Base-by-base conservation (phyloP, 2,329 filamentous ascomycete species). In the Paraphaeosphaeria sporulosa region DNA sequence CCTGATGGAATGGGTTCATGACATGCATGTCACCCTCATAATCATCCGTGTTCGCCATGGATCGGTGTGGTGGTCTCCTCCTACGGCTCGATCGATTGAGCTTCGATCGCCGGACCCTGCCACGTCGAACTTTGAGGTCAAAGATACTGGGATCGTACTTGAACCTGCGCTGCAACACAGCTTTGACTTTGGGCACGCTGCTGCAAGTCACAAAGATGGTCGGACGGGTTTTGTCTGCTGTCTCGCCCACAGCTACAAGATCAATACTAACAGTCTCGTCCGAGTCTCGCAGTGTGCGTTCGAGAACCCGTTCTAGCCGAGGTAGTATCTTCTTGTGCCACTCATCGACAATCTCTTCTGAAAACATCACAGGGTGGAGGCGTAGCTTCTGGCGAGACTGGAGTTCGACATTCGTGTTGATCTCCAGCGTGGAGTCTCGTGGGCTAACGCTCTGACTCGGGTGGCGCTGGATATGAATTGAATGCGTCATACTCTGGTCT, bases 181-280 rank as follows among this genome's bases (percentile, higher is more conserved):
- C 85, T 54, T 90, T 88, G 32, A 94, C 89, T 72, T 91, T 92
- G 52, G 82, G 82, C 9, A 92, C 89, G 4, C 90, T 93, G 2
- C 87, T 90, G 77, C 91, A 94, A 4, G 92, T 89, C 9, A 94
- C 88, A 21, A 94, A 82, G 0, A 93, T 90, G 0, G 91, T 94
- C 0, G 91, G 90, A 57, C 84, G 86, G 0, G 89, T 88, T 57
- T 85, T 87, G 38, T 87, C 83, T 6, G 87, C 83, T 3, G 87
- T 88, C 55, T 90, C 88, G 19, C 91, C 91, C 43, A 93, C 87
- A 0, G 88, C 90, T 61, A 92, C 88, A 1, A 94, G 85, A 10
- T 90, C 90, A 43, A 94, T 92, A 69, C 92, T 91, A 36, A 92
- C 87, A 0, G 90, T 92, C 73, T 94, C 91, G 0, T 88, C 85